Evolutionary conservation across 148 eudicot genomes (phyloP), one percentile per base, ranked within the genome.

Genomic region (Rhododendron henanense): DNA sequence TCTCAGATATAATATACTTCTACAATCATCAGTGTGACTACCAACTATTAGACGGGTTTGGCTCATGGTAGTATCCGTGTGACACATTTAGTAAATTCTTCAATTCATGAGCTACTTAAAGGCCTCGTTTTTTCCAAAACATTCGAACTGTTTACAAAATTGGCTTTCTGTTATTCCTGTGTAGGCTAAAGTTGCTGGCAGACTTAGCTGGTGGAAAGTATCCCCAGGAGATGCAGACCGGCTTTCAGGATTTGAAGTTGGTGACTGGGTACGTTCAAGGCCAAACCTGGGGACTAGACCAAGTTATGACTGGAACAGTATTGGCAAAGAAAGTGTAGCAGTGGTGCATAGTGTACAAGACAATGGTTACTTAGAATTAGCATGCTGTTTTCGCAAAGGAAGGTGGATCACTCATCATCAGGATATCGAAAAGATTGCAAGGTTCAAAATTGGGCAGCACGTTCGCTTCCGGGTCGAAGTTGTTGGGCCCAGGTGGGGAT

Each of bases 191-290:
- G 95, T 97, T 82, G 93, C 94, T 84, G 99, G 98, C 35, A 93
- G 96, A 90, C 91, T 90, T 53, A 86, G 89, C 85, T 89, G 93
- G 73, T 97, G 99, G 99, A 94, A 90, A 92, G 96, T 97, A 77
- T 94, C 99, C 79, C 99, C 99, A 18, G 99, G 99, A 82, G 99
- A 97, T 87, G 98, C 96, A 80, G 99, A 94, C 87, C 81, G 93
- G 87, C 93, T 97, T 57, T 92, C 99, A 63, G 98, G 96, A 47
- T 95, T 97, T 87, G 99, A 97, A 91, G 98, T 97, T 16, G 99
- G 98, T 89, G 99, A 97, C 87, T 97, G 99, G 99, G 99, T 97
- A 33, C 98, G 95, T 63, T 94, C 98, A 83, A 97, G 92, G 89
- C 98, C 98, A 73, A 93, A 90, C 87, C 84, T 94, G 75, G 99